Evolutionary conservation across 2,329 filamentous ascomycete species (phyloP).

Genomic region (Hirsutella rhossiliensis): DNA sequence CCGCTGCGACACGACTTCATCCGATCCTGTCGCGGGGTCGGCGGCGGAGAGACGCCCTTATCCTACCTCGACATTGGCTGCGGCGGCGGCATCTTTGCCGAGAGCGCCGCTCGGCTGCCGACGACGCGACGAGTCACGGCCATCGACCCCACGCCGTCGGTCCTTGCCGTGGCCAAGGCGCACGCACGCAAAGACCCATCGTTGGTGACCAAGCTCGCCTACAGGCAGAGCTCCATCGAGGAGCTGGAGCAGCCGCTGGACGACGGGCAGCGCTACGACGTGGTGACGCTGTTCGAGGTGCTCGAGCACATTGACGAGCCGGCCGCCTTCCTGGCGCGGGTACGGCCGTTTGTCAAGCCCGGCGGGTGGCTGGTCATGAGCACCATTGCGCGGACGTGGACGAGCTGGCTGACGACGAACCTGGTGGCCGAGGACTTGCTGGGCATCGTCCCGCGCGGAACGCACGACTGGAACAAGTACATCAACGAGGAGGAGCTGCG

Average conservation of each 20-base stretch:
- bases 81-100: conserved; percentile 92
- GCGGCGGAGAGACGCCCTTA: conserved; percentile 26
- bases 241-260: conserved; percentile 35
- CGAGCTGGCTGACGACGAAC: conserved; percentile 86
- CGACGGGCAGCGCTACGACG: conserved; percentile 47
- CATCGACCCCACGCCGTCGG: conserved; percentile 65
- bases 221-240: conserved; percentile 70
- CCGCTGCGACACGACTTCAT: conserved; percentile 93
- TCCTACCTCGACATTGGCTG: conserved; percentile 87
- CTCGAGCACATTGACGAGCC: conserved; percentile 82
- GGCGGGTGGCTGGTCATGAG: conserved; percentile 89
- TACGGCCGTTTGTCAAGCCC: conserved; percentile 67
- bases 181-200: conserved; percentile 66
- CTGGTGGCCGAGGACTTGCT: conserved; percentile 80
- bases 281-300: conserved; percentile 87
- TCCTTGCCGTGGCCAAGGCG: conserved; percentile 60
- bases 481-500: conserved; percentile 74
- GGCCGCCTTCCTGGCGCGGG: conserved; percentile 57
- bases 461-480: conserved; percentile 95
- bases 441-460: conserved; percentile 80
- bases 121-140: conserved; percentile 55
- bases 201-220: conserved; percentile 52
- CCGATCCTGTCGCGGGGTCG: conserved; percentile 50
- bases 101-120: conserved; percentile 62
- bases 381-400: conserved; percentile 83